A percentile compares a stretch with the other conserved stretches of the same genome.
Evolutionary conservation across 1,284 basidiomycete genomes (phyloP).

Genomic region (Tilletia horrida): DNA sequence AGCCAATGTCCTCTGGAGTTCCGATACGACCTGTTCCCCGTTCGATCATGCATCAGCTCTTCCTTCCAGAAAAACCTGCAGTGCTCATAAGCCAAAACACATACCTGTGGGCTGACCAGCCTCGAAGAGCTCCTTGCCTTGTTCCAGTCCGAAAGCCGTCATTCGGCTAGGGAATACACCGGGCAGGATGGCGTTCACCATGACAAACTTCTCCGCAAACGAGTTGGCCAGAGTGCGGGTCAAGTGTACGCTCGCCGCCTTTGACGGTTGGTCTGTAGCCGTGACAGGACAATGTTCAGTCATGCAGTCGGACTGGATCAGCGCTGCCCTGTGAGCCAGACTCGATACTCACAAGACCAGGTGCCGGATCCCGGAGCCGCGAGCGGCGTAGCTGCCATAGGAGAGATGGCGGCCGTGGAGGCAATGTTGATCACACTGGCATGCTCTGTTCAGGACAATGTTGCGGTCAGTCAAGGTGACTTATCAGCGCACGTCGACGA

Average conservation of each 20-base stretch:
- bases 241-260: slow-evolving; percentile 71
- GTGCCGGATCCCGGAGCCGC: slow-evolving; percentile 66
- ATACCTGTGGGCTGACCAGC: slow-evolving; percentile 45
- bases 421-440: slow-evolving; percentile 70
- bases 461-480: not conserved
- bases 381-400: slow-evolving; percentile 60
- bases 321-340: not conserved
- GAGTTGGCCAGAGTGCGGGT: slow-evolving; percentile 71
- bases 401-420: slow-evolving; percentile 66
- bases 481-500: too few relatives aligned
- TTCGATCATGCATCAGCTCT: too few relatives aligned
- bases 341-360: slow-evolving; percentile 71
- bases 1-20: slow-evolving; percentile 69
- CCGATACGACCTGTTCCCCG: slow-evolving; percentile 61
- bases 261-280: slow-evolving; percentile 62
- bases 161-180: slow-evolving; percentile 79
- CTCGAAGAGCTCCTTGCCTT: slow-evolving; percentile 56
- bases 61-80: too few relatives aligned
- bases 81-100: not conserved
- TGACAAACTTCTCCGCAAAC: slow-evolving; percentile 59
- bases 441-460: slow-evolving; percentile 62
- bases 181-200: slow-evolving; percentile 78
- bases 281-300: too few relatives aligned
- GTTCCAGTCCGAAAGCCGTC: slow-evolving; percentile 70
- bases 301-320: not conserved